Evolutionary conservation across 306 rosid genomes (phyloP), one percentile per base, ranked within the genome.

Genomic region (Coriaria nepalensis): DNA sequence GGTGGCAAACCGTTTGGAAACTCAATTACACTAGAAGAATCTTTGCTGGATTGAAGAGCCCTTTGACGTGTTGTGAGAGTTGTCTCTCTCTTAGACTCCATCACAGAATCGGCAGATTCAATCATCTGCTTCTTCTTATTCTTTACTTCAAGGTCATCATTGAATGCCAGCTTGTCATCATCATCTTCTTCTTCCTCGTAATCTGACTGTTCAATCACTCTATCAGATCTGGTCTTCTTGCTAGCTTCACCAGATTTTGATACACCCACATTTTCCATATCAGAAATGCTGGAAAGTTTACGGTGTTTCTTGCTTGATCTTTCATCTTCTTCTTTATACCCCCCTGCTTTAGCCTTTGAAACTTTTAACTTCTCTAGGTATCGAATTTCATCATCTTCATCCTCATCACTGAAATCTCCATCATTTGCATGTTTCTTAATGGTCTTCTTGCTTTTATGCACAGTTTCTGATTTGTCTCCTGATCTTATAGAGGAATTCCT

Each of bases 1-100:
- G 94, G 96, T 5, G 94, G 96, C 52, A 92, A 69, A 54, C 98
- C 98, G 42, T 92, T 82, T n/a, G 96, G 98, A 71, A 85, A 92
- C 66, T 92, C 94, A 2, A 92, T 73, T 60, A 85, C 55, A 60
- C 79, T 77, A 48, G 75, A 71, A 11, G 93, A 70, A 57, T 92
- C 96, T 71, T 72, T 92, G 78, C 96, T 64, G 15, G 94, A 81
- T 41, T 85, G 96, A 65, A 85, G 93, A 35, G 98, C 93, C 38
- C 94, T 66, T 62, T 85, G 96, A 50, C 93, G 93, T 2, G 83
- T 82, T 32, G 86, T 92, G 57, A 92, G 90, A 48, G 79, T 77
- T 66, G 66, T 69, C 63, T 78, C 96, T 69, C 85, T 73, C 73
- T 75, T 82, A 42, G 71, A 59, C 13, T 79, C 94, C 79, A 75